Base-by-base conservation (phyloP, 208 protist genomes). In the Trypanosoma avium region DNA sequence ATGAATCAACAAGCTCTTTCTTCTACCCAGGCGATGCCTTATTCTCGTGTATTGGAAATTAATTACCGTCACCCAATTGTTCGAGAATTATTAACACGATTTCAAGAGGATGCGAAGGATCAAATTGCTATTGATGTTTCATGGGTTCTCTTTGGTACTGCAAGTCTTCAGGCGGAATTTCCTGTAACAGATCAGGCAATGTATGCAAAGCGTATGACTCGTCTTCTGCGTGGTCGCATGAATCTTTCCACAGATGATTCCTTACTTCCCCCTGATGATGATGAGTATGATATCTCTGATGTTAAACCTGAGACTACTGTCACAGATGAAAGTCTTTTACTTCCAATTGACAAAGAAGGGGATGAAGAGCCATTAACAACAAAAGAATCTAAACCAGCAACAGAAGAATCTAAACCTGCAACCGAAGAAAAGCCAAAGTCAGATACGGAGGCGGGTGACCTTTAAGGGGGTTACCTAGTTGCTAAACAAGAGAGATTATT, bases 31-130 rank as follows among this genome's bases (percentile, higher is more conserved):
- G 61, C 64, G 15, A 62, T 81, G 30, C 77, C 73, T 22, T 82
- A 87, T 24, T 83, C 96, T 68, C 94, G 92, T 50, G 97, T 96
- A 35, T 69, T 99, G 43, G 98, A 99, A 84, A 79, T 99, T 70
- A 99, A 99, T 90, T 92, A 98, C 53, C 79, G 86, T 43, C 98
- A 99, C 75, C 92, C 97, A 6, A 77, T 99, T 17, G 92, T 99
- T 22, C 63, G 87, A 10, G 82, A 98, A 52, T 81, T 99, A 12
- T 88, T 92, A 68, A 64, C 81, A 15, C 80, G 88, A 49, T 78
- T 98, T 57, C 56, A 90, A 26, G 86, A 81, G 7, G 80, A 98
- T 74, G 35, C 65, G 35, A 77, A 97, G 9, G 97, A 99, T 79
- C 38, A 80, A 27, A 48, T 74, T 4, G 72, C 91, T 7, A 82